Base-by-base conservation (phyloP, 2,329 filamentous ascomycete genomes). In the Beauveria australis region DNA sequence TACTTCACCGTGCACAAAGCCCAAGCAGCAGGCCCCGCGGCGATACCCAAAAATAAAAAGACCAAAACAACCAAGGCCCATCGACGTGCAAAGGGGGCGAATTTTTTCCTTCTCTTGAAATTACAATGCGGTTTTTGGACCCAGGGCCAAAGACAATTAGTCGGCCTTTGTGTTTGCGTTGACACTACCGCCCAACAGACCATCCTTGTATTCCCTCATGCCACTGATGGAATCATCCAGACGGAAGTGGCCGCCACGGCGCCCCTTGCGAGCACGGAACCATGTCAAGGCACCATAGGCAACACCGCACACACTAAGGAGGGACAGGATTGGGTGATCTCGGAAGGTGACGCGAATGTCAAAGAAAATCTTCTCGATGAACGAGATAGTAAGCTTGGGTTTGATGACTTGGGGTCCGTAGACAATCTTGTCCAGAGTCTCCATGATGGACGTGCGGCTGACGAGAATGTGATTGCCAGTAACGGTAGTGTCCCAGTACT, bases 401-500 rank as follows among this genome's bases (percentile, higher is more conserved):
- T 83, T 82, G 72, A 95, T 88, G 70, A 86, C 85, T 52, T 89
- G 83, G 53, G 87, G 87, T 53, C 81, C 83, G 26, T 83, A 78
- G 10, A 89, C 83, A 63, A 91, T 81, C 70, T 89, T 89, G 67
- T 83, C 83, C 59, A 92, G 79, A 16, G 92, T 96, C 75, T 96
- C 92, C 63, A 96, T 84, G 70, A 97, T 96, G 3, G 89, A 92
- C 4, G 91, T 93, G 64, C 94, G 88, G 28, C 89, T 94, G 59
- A 92, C 88, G 67, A 92, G 87, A 70, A 99, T 97, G 64, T 88
- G 84, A 74, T 94, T 93, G 66, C 92, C 93, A 3, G 91, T 94
- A 63, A 89, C 87, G 52, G 92, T 96, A 37, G 82, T 85, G 71
- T 99, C 94, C 94, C 94, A 99, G 78, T 96, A 99, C 65, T 89